These are phyloP conservation scores for Colletotrichum tropicicola DNA, from an alignment of 2,329 filamentous ascomycete genomes.

Conservation along the genomic window DNA sequence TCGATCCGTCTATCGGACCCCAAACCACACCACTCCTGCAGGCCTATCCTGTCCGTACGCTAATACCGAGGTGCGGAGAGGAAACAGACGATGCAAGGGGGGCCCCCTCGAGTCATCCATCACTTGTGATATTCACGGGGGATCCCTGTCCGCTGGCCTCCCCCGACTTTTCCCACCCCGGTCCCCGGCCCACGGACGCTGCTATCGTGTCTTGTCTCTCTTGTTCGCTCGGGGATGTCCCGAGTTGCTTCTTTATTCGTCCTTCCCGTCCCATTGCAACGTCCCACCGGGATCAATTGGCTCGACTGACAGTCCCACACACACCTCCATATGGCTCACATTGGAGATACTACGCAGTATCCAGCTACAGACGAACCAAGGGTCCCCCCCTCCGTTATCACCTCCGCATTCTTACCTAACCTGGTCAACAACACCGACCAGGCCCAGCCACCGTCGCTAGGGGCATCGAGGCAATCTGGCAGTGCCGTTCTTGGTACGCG, in stretches of 20 bases:
- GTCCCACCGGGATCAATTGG: neutral
- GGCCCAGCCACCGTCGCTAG: slow-evolving; percentile 8
- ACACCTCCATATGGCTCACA: no score
- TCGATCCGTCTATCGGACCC: slow-evolving; percentile 7
- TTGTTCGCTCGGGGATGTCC: slow-evolving; percentile 16
- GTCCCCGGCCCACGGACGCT: neutral
- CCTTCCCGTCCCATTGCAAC: neutral
- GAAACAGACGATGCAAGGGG: slow-evolving; percentile 3
- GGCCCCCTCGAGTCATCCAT: slow-evolving; percentile 11
- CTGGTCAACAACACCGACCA: slow-evolving; percentile 23
- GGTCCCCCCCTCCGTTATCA: slow-evolving; percentile 13
- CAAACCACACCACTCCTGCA: neutral
- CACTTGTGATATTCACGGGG: neutral
- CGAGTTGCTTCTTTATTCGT: slow-evolving; percentile 10
- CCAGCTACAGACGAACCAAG: neutral
- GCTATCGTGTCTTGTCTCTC: no score
- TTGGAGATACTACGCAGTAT: no score
- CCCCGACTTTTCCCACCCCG: slow-evolving; percentile 10
- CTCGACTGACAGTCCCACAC: no score
- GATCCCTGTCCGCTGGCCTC: slow-evolving; percentile 7
- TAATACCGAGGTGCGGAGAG: slow-evolving; percentile 23
- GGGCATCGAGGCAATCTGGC: neutral
- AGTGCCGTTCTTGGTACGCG: neutral
- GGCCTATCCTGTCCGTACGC: no score
- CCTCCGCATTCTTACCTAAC: slow-evolving; percentile 28